phyloP scores from a whole-genome alignment of 1,284 basidiomycete genomes.

The Fomitiporia mediterranea region DNA sequence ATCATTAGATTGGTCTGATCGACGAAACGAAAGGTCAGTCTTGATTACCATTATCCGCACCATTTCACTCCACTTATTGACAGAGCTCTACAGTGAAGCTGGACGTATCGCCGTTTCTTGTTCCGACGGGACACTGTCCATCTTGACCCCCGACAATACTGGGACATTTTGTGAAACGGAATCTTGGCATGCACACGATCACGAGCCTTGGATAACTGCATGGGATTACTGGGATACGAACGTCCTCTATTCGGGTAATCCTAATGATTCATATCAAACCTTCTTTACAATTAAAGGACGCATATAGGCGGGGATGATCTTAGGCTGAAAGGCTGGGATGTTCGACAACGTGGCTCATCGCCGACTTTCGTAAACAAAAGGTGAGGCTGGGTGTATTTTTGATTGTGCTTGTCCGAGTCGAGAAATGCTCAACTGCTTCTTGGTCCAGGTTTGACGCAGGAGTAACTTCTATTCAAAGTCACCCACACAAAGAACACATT shows the following conservation, averaged over 20 bases:
- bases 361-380: slow-evolving; percentile 74
- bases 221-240: slow-evolving; percentile 84
- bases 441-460: slow-evolving; percentile 80
- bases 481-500: slow-evolving; percentile 75
- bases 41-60: neutral
- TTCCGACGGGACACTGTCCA: slow-evolving; percentile 69
- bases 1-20: slow-evolving; percentile 85
- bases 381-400: no score
- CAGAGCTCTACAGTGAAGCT: slow-evolving; percentile 33
- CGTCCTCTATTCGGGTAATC: slow-evolving; percentile 73
- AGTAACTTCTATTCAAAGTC: slow-evolving; percentile 86
- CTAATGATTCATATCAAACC: neutral
- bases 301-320: slow-evolving; percentile 87
- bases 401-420: no score
- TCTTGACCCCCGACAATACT: slow-evolving; percentile 46
- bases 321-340: slow-evolving; percentile 89
- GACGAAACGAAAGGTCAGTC: slow-evolving; percentile 32
- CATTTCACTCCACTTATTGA: slow-evolving; percentile 10
- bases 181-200: slow-evolving; percentile 87
- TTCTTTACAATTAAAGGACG: neutral
- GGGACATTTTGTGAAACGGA: slow-evolving; percentile 42
- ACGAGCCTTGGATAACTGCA: slow-evolving; percentile 91
- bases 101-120: slow-evolving; percentile 73
- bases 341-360: slow-evolving; percentile 55
- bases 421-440: no score